Base-by-base conservation (phyloP, 768 basidiomycete genomes). In the Paxillus rubicundulus region DNA sequence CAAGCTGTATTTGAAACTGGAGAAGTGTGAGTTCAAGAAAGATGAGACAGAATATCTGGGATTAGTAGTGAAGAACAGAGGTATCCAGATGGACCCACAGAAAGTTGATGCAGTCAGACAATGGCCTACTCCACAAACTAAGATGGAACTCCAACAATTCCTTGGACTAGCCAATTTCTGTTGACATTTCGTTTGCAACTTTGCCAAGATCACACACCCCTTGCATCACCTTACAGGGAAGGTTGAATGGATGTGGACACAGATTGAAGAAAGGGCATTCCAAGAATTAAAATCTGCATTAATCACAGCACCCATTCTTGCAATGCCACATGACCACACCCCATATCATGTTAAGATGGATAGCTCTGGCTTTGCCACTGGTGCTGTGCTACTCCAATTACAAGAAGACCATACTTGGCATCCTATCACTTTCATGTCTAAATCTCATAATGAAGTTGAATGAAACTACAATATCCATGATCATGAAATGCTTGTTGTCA, bases 401-500 rank as follows among this genome's bases (percentile, higher is more conserved):
- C 12, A 45, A 4, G 49, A 69, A 5, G 49, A 69, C 45, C 49
- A 59, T 1, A 50, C 41, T 5, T 72, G 66, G 61, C 65, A 68
- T 10, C 77, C 78, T 2, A 30, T 30, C 1, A 8, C 6, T 2
- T 30, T 3, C 9, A 3, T 30, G 4, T 30, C 30, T 1, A 30
- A 30, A 30, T 30, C 30, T 10, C 30, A 5, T 2, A 30, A 8
- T 30, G 30, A 8, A 8, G 9, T 8, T 9, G 30, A 30, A 30
- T 8, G 30, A 5, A 30, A 30, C 30, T 30, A 30, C 10, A 2
- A 30, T 2, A 30, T 30, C 42, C 64, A 76, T 44, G 69, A 83
- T 57, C 71, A 72, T 49, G 81, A 84, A 62, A 52, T 82, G 1
- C 69, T 80, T 5, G 75, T 77, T 0, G 76, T 81, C 24, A 66